Percentiles rank a stretch among this genome's conserved stretches.
Conservation (phyloP, 495 filamentous ascomycete species). For the Rostrohypoxylon terebratum region DNA sequence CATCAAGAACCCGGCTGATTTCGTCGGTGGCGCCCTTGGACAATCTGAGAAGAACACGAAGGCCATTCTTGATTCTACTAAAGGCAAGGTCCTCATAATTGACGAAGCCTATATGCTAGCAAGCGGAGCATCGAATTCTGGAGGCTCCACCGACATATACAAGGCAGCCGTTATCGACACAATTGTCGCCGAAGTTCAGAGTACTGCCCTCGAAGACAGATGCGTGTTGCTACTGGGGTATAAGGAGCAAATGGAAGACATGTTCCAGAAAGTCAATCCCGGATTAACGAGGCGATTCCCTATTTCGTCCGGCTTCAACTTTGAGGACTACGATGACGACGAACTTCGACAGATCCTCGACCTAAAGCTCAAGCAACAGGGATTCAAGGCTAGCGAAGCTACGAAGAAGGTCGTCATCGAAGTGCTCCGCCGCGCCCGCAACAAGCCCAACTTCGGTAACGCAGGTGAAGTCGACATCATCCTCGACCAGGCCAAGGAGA, state of each 20-base stretch:
- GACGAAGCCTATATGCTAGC: constrained; percentile 82
- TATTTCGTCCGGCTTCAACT: constrained; percentile 70
- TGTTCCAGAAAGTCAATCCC: constrained; percentile 86
- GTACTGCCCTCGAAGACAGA: constrained; percentile 78
- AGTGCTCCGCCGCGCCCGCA: constrained; percentile 63
- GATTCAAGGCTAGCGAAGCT: constrained; percentile 56
- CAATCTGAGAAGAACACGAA: constrained; percentile 78
- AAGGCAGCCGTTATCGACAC: constrained; percentile 78
- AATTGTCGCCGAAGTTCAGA: constrained; percentile 86
- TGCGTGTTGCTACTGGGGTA: constrained; percentile 84
- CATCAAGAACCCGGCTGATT: constrained; percentile 78
- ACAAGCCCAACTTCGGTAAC: constrained; percentile 70
- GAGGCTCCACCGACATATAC: constrained; percentile 63
- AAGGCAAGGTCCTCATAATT: constrained; percentile 79
- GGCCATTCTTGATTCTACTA: constrained; percentile 71
- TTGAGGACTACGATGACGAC: constrained; percentile 74
- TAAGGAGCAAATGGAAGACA: constrained; percentile 77
- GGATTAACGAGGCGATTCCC: constrained; percentile 78
- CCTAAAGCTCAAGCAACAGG: constrained; percentile 64
- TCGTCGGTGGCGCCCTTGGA: constrained; percentile 72
- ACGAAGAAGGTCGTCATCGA: constrained; percentile 62
- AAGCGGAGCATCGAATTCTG: constrained; percentile 65
- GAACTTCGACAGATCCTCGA: constrained; percentile 70
- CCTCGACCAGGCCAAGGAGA: constrained; percentile 68
- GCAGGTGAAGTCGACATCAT: constrained; percentile 74